Base-by-base conservation (phyloP, 257 asterid genomes). In the Nicotiana attenuata region DNA sequence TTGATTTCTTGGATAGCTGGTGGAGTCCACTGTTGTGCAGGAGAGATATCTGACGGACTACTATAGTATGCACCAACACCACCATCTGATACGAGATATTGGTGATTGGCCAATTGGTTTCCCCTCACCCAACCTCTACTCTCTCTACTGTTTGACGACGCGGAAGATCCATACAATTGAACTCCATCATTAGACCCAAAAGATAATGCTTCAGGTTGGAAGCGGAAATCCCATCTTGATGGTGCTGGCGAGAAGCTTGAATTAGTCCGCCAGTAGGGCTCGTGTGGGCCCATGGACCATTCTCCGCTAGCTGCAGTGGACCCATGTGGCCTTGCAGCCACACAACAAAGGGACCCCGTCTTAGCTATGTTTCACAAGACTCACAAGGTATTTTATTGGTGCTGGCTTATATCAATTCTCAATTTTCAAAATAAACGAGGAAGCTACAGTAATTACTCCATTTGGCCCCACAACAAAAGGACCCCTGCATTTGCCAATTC, bases 311-410 rank as follows among this genome's bases (percentile, higher is more conserved):
- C 80, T 67, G 94, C 87, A 86, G 87, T 94, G 56, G 98, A 93
- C 82, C 94, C 97, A 93, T 96, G 98, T 90, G 98, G 99, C 99
- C 99, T 92, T 64, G 98, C 96, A 86, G 99, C 99, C 98, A 94
- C 99, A 93, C 98, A 96, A 93, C 99, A 96, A 82, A 96, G 98
- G 81, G 99, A 94, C 97, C 99, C 99, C 99, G 96, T 96, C 87
- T 90, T 94, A 89, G 98, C 98, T 87, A 94, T 96, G 87, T 87
- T 96, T 91, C 83, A 85, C 77, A 76, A 71, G 83, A 89, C 88
- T 82, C 88, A 55, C 87, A 68, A 77, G 65, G 68, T 89, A 77
- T 76, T 82, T 81, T 69, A 81, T 77, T 65, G 78, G 61, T 85
- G 13, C 64, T 79, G 29, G 86, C 89, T 86, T 85, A 79, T 68